Percentiles rank a stretch among this genome's conserved stretches.
Conservation (phyloP, 352 stramenopile genomes). For the Pythium volutum region DNA sequence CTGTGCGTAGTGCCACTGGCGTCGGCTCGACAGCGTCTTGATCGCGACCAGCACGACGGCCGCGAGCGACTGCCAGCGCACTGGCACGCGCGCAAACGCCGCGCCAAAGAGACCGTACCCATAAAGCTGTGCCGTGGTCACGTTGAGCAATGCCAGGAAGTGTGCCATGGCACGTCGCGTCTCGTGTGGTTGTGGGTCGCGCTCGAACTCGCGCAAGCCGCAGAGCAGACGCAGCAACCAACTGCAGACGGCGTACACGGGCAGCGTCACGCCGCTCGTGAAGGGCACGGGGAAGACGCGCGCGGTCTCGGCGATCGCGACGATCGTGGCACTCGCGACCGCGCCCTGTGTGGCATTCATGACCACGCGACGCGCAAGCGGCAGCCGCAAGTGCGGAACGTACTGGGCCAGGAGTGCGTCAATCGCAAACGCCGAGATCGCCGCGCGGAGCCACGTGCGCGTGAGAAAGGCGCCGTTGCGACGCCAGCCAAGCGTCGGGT, state of each 20-base stretch:
- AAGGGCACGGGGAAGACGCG: constrained; percentile 12
- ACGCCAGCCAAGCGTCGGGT: constrained; percentile 5
- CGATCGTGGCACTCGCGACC: neutral
- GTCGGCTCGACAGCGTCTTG: neutral
- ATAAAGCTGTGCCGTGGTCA: neutral
- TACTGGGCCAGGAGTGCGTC: neutral
- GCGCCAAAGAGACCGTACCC: neutral
- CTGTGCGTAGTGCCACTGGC: neutral
- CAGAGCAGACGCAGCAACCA: neutral
- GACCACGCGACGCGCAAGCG: neutral
- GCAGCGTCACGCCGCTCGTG: neutral
- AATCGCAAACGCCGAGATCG: neutral
- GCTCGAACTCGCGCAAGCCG: neutral
- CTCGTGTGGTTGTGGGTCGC: neutral
- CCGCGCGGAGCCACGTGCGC: neutral
- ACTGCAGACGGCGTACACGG: constrained; percentile 2
- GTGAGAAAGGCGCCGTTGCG: constrained; percentile 1
- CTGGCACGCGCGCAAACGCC: neutral
- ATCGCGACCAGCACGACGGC: neutral
- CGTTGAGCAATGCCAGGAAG: neutral
- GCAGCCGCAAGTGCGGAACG: neutral
- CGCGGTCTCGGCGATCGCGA: neutral
- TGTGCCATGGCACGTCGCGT: neutral
- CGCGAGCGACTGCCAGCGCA: neutral
- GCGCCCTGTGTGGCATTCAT: constrained; percentile 5